phyloP scores from a whole-genome alignment of 202 grass and related monocot genomes.

The Schoenoplectus triqueter region DNA sequence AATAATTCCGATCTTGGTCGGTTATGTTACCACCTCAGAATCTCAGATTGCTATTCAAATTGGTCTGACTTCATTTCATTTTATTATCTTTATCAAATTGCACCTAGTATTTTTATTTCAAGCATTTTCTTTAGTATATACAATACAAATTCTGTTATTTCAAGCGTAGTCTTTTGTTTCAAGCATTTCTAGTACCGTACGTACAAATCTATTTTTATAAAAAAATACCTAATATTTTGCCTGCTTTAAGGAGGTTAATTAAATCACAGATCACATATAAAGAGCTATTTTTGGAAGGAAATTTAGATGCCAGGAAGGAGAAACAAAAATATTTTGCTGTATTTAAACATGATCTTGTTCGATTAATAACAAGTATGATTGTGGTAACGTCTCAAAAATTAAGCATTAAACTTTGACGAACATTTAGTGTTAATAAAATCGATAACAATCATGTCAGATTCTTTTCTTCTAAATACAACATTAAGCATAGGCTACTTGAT shows the following conservation, averaged over 20 bases:
- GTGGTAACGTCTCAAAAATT: not conserved
- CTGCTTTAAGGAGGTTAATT: not conserved
- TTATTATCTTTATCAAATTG: not conserved
- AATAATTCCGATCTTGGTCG: not conserved
- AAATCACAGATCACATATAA: not conserved
- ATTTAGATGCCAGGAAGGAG: not conserved
- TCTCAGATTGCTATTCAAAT: not conserved
- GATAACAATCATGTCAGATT: not conserved
- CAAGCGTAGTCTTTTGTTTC: not conserved
- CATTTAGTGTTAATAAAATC: not conserved
- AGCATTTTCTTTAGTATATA: constrained; percentile 11
- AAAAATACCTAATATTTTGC: not conserved
- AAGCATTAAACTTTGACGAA: not conserved
- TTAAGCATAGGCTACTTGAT: not conserved
- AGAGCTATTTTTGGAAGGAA: constrained; percentile 1
- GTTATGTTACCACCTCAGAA: not conserved
- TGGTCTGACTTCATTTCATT: not conserved
- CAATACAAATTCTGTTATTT: not conserved
- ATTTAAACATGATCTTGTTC: not conserved
- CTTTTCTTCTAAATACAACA: not conserved
- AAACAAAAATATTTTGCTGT: not conserved
- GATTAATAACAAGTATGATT: not conserved
- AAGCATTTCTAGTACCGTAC: too few relatives aligned
- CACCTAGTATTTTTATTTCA: not conserved
- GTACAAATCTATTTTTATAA: not conserved